Evolutionary conservation across 2,329 filamentous ascomycete species (phyloP).

Genomic region (Monilinia aucupariae): DNA sequence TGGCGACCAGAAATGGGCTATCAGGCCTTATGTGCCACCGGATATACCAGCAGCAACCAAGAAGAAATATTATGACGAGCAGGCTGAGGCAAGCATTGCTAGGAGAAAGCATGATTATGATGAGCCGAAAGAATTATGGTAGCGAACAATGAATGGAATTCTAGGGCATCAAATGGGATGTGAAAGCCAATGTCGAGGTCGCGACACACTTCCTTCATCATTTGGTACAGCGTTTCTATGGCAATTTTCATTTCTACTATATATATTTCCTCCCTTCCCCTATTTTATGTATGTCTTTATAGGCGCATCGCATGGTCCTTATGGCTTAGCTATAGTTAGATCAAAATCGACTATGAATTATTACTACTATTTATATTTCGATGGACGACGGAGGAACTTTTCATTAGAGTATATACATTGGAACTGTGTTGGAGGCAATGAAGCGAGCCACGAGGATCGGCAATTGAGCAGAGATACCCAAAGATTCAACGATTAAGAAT

Average conservation of each 20-base stretch:
- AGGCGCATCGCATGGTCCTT: no score
- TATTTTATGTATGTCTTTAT: no score
- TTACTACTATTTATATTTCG: no score
- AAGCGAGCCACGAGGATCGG: no score
- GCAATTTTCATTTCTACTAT: background rate
- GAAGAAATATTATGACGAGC: constrained; percentile 1
- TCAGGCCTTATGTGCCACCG: constrained; percentile 7
- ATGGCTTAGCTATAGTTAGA: no score
- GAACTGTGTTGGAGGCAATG: background rate
- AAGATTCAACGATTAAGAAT: background rate
- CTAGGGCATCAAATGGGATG: background rate
- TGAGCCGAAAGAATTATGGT: constrained; percentile 12
- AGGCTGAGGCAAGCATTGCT: background rate
- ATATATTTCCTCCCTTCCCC: no score
- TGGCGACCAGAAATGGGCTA: constrained; percentile 4
- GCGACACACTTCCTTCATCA: background rate
- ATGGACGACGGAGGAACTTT: background rate
- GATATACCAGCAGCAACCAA: background rate
- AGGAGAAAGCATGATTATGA: constrained; percentile 11
- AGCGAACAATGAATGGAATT: background rate
- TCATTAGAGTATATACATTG: background rate
- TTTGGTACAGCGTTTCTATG: background rate
- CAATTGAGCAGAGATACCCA: background rate
- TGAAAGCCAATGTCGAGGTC: background rate
- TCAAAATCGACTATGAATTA: no score